These are phyloP conservation scores for Penicillium sp. DNA, from an alignment of 2,329 filamentous ascomycete species.

Conservation along the genomic window DNA sequence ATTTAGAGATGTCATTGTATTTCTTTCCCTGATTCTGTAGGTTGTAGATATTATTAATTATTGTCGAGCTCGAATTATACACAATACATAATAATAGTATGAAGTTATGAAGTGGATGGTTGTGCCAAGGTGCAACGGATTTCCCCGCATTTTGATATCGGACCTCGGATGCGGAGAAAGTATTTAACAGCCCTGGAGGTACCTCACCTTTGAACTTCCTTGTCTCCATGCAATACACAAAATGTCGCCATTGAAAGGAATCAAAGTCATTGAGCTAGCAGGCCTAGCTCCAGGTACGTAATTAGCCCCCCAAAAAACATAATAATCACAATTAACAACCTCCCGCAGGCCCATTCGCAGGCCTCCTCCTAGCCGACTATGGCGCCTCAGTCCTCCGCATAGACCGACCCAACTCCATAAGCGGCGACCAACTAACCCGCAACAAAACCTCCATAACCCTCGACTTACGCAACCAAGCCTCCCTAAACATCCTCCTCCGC, in stretches of 20 bases:
- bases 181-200: not conserved
- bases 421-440: slow-evolving; percentile 71
- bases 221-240: not conserved
- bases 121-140: not conserved
- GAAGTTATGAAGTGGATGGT: too few relatives aligned
- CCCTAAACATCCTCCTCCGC: slow-evolving; percentile 64
- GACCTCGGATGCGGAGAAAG: slow-evolving; percentile 18
- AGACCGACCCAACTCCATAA: slow-evolving; percentile 61
- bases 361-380: slow-evolving; percentile 83
- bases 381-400: slow-evolving; percentile 85
- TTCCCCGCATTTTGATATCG: slow-evolving; percentile 13
- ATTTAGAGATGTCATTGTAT: not conserved
- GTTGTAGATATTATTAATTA: too few relatives aligned
- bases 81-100: too few relatives aligned
- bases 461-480: slow-evolving; percentile 69
- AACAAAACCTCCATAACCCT: slow-evolving; percentile 79
- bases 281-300: slow-evolving; percentile 62
- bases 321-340: slow-evolving; percentile 5
- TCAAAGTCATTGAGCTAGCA: slow-evolving; percentile 66
- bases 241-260: slow-evolving; percentile 49
- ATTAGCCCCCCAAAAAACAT: not conserved
- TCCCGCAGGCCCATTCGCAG: slow-evolving; percentile 75
- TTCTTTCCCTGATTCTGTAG: too few relatives aligned
- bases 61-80: too few relatives aligned
- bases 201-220: not conserved